A percentile compares a stretch with the other conserved stretches of the same genome.
Conservation (phyloP, 164 flowering plant species). For the Chimonanthus praecox region DNA sequence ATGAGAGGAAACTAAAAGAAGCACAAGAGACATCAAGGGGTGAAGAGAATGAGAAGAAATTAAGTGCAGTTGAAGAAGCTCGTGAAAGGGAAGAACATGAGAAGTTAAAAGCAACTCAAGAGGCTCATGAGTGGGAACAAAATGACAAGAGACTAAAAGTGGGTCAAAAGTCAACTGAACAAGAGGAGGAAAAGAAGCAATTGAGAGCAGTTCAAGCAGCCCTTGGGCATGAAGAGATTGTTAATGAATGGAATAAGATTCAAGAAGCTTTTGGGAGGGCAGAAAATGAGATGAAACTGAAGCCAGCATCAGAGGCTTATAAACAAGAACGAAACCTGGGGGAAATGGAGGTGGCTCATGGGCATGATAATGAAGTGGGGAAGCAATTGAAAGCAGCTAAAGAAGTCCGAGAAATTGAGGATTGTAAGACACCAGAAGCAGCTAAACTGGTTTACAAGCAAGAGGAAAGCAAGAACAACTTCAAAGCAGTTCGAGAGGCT, state of each 20-base stretch:
- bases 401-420: constrained; percentile 11
- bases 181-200: constrained; percentile 17
- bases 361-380: constrained; percentile 9
- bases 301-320: constrained; percentile 12
- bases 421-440: constrained; percentile 9
- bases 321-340: constrained; percentile 12
- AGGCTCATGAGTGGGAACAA: constrained; percentile 8
- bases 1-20: constrained; percentile 8
- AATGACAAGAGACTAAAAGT: constrained; percentile 10
- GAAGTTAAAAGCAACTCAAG: constrained; percentile 6
- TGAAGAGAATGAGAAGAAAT: constrained; percentile 10
- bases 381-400: constrained; percentile 10
- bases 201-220: constrained; percentile 9
- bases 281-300: constrained; percentile 13
- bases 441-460: background rate
- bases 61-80: constrained; percentile 6
- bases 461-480: constrained; percentile 9
- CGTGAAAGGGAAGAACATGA: constrained; percentile 13
- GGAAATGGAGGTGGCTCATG: constrained; percentile 6
- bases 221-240: constrained; percentile 15
- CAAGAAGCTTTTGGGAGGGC: constrained; percentile 3
- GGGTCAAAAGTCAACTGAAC: constrained; percentile 1
- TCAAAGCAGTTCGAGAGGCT: constrained; percentile 10
- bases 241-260: background rate
- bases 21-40: background rate